Percentiles rank a stretch among this genome's conserved stretches.
These are phyloP conservation scores for Ulota crispa DNA, from an alignment of 225 moss, liverwort and hornwort genomes.

Conservation along the genomic window DNA sequence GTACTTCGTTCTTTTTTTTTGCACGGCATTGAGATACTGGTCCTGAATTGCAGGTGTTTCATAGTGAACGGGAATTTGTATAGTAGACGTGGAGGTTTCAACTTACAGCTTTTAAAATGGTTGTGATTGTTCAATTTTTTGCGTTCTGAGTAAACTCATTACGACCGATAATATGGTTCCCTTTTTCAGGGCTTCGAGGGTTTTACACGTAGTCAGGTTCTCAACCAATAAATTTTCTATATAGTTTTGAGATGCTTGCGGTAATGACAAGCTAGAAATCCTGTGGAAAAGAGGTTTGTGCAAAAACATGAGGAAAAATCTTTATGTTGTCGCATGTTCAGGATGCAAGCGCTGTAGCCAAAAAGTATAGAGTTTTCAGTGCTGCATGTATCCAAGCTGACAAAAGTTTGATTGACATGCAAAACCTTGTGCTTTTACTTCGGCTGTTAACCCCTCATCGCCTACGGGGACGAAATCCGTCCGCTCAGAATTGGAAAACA, in stretches of 20 bases:
- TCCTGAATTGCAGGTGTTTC: conserved; percentile 8
- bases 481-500: too few relatives aligned
- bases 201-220: conserved; percentile 6
- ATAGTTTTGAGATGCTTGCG: not conserved
- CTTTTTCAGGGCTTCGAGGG: not conserved
- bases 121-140: not conserved
- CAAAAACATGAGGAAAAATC: not conserved
- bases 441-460: too few relatives aligned
- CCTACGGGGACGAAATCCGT: too few relatives aligned
- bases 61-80: conserved; percentile 24
- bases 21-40: conserved; percentile 12
- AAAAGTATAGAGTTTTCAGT: too few relatives aligned
- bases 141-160: not conserved
- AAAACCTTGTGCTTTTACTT: too few relatives aligned
- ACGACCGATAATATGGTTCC: not conserved
- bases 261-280: not conserved
- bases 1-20: not conserved
- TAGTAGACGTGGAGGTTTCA: conserved; percentile 21
- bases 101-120: conserved; percentile 4
- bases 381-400: too few relatives aligned
- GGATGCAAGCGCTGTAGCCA: too few relatives aligned
- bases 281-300: not conserved
- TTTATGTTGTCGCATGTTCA: too few relatives aligned
- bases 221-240: not conserved
- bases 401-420: too few relatives aligned